These are phyloP conservation scores for Cladosporium sp. DNA, from an alignment of 2,329 filamentous ascomycete species.

Conservation along the genomic window DNA sequence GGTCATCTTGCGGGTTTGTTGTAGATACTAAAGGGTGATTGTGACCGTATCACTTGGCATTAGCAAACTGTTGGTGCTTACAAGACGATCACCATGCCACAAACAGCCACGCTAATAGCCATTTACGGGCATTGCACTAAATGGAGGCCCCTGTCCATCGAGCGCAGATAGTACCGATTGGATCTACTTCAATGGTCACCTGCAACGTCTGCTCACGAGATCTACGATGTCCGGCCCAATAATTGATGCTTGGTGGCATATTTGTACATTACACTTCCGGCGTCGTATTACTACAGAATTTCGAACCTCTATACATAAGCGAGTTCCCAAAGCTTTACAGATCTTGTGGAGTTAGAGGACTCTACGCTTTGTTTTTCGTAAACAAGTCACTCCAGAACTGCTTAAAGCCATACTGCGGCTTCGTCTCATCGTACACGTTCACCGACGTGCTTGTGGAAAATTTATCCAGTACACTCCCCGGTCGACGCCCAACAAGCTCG, in stretches of 20 bases:
- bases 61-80: too few relatives aligned
- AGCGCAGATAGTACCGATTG: too few relatives aligned
- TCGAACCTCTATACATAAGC: background rate
- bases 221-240: background rate
- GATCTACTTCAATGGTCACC: background rate
- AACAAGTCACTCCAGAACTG: conserved; percentile 89
- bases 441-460: conserved; percentile 56
- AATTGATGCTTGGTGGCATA: background rate
- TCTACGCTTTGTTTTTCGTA: conserved; percentile 4
- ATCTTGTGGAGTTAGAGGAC: too few relatives aligned
- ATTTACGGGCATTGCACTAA: background rate
- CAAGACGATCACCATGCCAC: too few relatives aligned
- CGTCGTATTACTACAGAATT: background rate
- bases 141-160: too few relatives aligned
- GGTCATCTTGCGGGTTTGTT: too few relatives aligned
- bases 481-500: conserved; percentile 44
- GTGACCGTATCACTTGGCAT: too few relatives aligned
- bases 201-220: background rate
- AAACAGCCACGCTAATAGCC: too few relatives aligned
- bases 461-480: conserved; percentile 61
- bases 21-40: too few relatives aligned
- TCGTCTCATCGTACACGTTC: conserved; percentile 71
- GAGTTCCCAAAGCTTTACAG: background rate
- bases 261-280: background rate
- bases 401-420: conserved; percentile 78